Conservation (phyloP, 2,329 filamentous ascomycete species). For the Neopestalotiopsis sp. region DNA sequence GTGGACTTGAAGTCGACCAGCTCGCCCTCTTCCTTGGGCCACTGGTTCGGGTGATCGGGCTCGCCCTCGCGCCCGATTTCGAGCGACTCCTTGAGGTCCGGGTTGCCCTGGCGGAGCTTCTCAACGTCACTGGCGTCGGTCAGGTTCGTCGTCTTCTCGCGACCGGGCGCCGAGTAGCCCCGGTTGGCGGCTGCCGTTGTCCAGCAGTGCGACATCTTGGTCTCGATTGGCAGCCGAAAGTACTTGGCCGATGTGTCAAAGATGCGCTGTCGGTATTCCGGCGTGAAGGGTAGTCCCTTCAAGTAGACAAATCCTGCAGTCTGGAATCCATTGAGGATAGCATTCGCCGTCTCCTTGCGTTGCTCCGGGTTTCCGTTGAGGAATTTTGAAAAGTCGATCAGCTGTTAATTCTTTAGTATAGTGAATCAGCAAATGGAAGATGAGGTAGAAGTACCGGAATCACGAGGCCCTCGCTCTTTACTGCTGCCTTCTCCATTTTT, state of each 20-base stretch:
- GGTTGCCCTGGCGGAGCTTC: conserved; percentile 60
- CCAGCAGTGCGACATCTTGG: conserved; percentile 74
- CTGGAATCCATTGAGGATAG: conserved; percentile 81
- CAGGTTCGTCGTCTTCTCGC: conserved; percentile 72
- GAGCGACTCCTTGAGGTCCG: conserved; percentile 69
- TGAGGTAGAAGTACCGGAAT: conserved; percentile 50
- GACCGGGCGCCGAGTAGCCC: conserved; percentile 71
- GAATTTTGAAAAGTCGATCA: conserved; percentile 81
- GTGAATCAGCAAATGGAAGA: not conserved
- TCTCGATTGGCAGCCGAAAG: conserved; percentile 65
- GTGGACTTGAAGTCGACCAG: conserved; percentile 67
- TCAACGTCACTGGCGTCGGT: conserved; percentile 61
- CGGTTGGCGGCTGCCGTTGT: conserved; percentile 74
- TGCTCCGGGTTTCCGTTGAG: conserved; percentile 64
- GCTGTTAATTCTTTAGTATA: conserved; percentile 46
- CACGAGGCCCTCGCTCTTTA: conserved; percentile 56
- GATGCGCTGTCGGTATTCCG: conserved; percentile 60
- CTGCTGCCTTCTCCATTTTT: conserved; percentile 46
- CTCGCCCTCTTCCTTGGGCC: conserved; percentile 65
- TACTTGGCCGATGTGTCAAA: conserved; percentile 74
- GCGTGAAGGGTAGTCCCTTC: conserved; percentile 74
- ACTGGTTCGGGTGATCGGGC: conserved; percentile 73
- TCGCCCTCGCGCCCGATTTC: conserved; percentile 68
- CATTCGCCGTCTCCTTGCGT: conserved; percentile 68
- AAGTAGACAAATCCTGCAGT: conserved; percentile 90